Evolutionary conservation across 2,329 filamentous ascomycete species (phyloP).

Genomic region (Orbilia javanica): DNA sequence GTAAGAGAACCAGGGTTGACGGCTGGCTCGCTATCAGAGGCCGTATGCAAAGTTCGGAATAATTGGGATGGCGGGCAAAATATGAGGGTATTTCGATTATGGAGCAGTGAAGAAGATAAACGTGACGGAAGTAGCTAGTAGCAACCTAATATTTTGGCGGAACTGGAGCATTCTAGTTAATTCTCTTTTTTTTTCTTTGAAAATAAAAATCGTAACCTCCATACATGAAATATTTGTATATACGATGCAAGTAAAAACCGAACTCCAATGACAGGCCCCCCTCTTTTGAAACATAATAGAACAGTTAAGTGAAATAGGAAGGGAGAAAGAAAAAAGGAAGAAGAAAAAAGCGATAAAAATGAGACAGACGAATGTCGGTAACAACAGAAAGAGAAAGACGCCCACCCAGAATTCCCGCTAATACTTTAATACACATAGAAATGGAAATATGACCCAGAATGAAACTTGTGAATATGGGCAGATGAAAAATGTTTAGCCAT

Average conservation of each 20-base stretch:
- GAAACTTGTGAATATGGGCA: not conserved
- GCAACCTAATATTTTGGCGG: not conserved
- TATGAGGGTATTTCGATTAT: not conserved
- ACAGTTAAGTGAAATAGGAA: too few relatives aligned
- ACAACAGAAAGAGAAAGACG: conserved; percentile 18
- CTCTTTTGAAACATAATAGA: conserved; percentile 13
- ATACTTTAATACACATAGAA: conserved; percentile 10
- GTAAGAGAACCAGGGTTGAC: conserved; percentile 5
- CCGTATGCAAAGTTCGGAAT: not conserved
- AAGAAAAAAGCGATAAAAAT: too few relatives aligned
- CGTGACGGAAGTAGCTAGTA: conserved; percentile 5
- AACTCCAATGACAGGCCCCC: conserved; percentile 20
- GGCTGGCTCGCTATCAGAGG: conserved; percentile 9
- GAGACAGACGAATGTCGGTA: not conserved
- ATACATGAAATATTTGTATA: conserved; percentile 17
- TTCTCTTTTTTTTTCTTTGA: not conserved
- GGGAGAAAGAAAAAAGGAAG: too few relatives aligned
- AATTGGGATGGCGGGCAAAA: conserved; percentile 19
- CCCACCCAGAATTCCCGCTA: conserved; percentile 22
- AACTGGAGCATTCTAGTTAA: not conserved
- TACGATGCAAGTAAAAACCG: conserved; percentile 17
- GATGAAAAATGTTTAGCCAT: not conserved
- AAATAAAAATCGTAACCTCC: not conserved
- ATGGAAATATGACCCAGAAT: not conserved
- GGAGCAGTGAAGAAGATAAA: not conserved